Evolutionary conservation across 345 rosid species (phyloP), one percentile per base, ranked within the genome.

Genomic region (Nasturtium officinale): DNA sequence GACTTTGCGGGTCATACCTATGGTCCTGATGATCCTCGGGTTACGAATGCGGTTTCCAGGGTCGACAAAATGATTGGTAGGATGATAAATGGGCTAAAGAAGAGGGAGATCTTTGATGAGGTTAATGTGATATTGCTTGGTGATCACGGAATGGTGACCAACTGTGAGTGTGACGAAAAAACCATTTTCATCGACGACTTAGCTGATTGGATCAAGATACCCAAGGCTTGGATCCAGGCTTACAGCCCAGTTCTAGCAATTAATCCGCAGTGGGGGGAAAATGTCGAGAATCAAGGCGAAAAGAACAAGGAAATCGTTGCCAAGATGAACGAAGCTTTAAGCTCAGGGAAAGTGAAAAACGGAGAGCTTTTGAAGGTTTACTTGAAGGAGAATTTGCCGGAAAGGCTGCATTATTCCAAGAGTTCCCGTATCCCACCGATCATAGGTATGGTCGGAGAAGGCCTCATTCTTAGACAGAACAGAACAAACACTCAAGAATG

Each of bases 101-200:
- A 84, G 65, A 84, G 92, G 84, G 87, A 87, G 67, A 65, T 87
- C 45, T 89, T 90, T 32, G 82, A 84, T 67, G 96, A 93, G 75
- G 96, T 93, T 75, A 75, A 57, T 63, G 79, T 93, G 66, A 82
- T 90, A 29, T 76, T 92, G 86, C 89, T 92, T 9, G 97, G 98
- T 69, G 97, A 90, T 77, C 98, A 90, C 76, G 96, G 98, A 21
- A 93, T 93, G 97, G 98, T 90, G 6, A 89, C 93, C 18, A 90
- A 85, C 5, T 92, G 98, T 61, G 97, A 93, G 15, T 32, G 61
- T 57, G 93, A 87, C 71, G 80, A 79, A 48, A 93, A 89, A 77
- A 59, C 83, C 64, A 83, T 90, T 42, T 89, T 81, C 54, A 65
- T 89, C 17, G 91, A 87, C 35, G 94, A 90, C 82, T 87, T 93